Evolutionary conservation across 306 rosid species (phyloP).

Genomic region (Dryas drummondii): DNA sequence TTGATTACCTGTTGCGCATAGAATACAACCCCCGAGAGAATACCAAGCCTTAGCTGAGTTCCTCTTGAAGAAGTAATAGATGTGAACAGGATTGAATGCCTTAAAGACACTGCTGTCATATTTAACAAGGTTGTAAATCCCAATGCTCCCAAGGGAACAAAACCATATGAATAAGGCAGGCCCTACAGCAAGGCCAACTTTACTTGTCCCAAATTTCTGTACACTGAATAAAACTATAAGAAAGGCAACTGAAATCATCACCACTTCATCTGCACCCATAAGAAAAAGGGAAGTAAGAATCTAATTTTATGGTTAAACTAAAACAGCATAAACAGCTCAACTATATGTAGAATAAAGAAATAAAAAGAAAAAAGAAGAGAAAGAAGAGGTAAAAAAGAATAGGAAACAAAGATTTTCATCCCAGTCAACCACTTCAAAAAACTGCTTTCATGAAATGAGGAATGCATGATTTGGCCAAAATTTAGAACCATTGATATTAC

Average conservation of each 20-base stretch:
- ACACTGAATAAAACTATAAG: constrained; percentile 87
- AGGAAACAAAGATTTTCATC: neutral
- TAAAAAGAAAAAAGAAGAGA: neutral
- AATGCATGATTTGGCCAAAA: neutral
- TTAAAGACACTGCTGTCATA: constrained; percentile 67
- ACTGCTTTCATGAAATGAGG: neutral
- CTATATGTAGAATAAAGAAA: neutral
- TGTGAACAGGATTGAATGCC: constrained; percentile 93
- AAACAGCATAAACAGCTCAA: constrained; percentile 3
- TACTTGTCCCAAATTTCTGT: constrained; percentile 94
- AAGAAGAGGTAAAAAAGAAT: neutral
- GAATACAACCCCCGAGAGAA: constrained; percentile 95
- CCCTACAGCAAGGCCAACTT: constrained; percentile 89
- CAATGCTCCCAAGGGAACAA: constrained; percentile 80
- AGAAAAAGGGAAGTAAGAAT: constrained; percentile 22
- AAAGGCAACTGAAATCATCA: constrained; percentile 86
- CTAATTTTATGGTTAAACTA: neutral
- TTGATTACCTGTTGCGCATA: constrained; percentile 88
- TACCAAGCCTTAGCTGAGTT: constrained; percentile 94
- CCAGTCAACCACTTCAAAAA: neutral
- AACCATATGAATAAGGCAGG: constrained; percentile 96
- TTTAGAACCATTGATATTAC: neutral
- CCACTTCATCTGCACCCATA: constrained; percentile 74
- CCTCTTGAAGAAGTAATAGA: constrained; percentile 89
- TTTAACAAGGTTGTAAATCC: constrained; percentile 83